phyloP scores from a whole-genome alignment of 2,329 filamentous ascomycete species.

The Neodidymelliopsis sp. region DNA sequence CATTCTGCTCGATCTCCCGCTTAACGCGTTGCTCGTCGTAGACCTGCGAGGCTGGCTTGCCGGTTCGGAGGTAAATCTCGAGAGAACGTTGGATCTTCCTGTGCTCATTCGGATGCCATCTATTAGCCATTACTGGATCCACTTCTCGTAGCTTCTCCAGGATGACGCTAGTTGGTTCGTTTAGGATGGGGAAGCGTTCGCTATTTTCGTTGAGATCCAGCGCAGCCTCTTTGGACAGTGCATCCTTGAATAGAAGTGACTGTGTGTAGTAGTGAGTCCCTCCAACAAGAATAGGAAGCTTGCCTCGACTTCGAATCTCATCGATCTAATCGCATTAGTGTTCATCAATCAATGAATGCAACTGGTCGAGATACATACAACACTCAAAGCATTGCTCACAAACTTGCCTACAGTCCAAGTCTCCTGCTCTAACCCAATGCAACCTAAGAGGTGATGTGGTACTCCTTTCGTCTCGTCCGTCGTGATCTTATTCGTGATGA shows the following conservation, averaged over 20 bases:
- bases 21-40: slow-evolving; percentile 74
- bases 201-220: slow-evolving; percentile 36
- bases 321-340: slow-evolving; percentile 60
- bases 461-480: slow-evolving; percentile 76
- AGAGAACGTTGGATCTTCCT: slow-evolving; percentile 90
- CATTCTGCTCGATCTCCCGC: slow-evolving; percentile 41
- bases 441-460: slow-evolving; percentile 86
- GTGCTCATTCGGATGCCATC: slow-evolving; percentile 93
- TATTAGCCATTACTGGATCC: slow-evolving; percentile 86
- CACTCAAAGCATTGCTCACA: slow-evolving; percentile 69
- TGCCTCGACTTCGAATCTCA: slow-evolving; percentile 79
- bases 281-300: slow-evolving; percentile 87
- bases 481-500: slow-evolving; percentile 95
- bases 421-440: slow-evolving; percentile 75
- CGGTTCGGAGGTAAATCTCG: slow-evolving; percentile 87
- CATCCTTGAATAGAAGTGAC: slow-evolving; percentile 81
- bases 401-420: slow-evolving; percentile 87
- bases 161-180: slow-evolving; percentile 74
- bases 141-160: slow-evolving; percentile 76
- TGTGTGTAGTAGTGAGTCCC: slow-evolving; percentile 97
- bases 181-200: slow-evolving; percentile 70
- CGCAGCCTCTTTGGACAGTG: slow-evolving; percentile 61
- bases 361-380: slow-evolving; percentile 48
- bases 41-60: slow-evolving; percentile 81
- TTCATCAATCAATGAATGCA: accelerated